These are phyloP conservation scores for Aspergillus sp. DNA, from an alignment of 2,329 filamentous ascomycete genomes.

Conservation along the genomic window DNA sequence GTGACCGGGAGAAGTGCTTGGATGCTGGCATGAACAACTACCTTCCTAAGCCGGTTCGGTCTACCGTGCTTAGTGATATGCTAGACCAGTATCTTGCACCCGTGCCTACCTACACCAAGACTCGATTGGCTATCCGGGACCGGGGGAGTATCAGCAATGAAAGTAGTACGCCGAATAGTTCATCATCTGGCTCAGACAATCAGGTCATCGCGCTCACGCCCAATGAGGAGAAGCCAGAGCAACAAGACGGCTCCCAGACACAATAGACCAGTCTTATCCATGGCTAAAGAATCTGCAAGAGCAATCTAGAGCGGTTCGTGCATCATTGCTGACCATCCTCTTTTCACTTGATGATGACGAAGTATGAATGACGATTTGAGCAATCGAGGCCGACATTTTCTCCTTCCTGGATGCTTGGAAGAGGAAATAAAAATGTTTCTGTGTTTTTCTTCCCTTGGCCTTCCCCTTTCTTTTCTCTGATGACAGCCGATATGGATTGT, in stretches of 20 bases:
- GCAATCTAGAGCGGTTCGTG: background rate
- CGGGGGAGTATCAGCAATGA: conserved; percentile 29
- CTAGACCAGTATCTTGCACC: conserved; percentile 66
- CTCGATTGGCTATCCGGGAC: conserved; percentile 30
- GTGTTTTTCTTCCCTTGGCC: background rate
- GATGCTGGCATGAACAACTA: conserved; percentile 98
- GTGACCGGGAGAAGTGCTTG: conserved; percentile 92
- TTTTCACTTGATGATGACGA: conserved; percentile 3
- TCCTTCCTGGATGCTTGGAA: background rate
- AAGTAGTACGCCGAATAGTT: conserved; percentile 21
- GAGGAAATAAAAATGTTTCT: background rate
- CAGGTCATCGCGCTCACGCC: conserved; percentile 14
- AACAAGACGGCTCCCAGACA: background rate
- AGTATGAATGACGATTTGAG: background rate
- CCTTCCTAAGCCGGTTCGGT: conserved; percentile 89
- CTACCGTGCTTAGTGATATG: conserved; percentile 81
- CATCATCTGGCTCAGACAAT: conserved; percentile 18
- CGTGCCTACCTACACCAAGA: conserved; percentile 37
- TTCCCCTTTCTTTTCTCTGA: background rate
- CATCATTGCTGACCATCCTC: background rate
- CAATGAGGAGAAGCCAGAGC: conserved; percentile 13
- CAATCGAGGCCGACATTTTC: background rate
- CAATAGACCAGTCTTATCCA: background rate
- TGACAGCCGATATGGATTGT: background rate
- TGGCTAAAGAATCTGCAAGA: background rate